These are phyloP conservation scores for Cicer cuneatum DNA, from an alignment of 306 rosid genomes.

Conservation along the genomic window DNA sequence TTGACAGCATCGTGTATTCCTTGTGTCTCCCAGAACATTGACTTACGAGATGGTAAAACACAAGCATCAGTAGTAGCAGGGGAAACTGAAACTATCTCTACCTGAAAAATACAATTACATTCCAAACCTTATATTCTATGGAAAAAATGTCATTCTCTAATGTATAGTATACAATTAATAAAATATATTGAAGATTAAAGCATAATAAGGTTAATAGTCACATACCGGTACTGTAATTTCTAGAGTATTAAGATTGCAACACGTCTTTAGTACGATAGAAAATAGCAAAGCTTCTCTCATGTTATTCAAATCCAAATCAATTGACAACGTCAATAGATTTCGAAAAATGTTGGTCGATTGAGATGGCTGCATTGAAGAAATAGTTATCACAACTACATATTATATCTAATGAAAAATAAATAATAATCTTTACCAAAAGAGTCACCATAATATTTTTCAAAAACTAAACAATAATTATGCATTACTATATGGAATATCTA, in stretches of 20 bases:
- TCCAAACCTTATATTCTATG: background rate
- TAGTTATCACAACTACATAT: background rate
- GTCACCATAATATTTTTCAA: background rate
- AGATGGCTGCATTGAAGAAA: conserved; percentile 15
- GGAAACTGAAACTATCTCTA: background rate
- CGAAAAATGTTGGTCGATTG: background rate
- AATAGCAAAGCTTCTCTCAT: background rate
- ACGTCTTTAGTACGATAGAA: background rate
- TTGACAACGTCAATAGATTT: conserved; percentile 13
- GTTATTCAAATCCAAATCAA: conserved; percentile 46
- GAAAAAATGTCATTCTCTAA: background rate
- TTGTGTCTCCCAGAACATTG: conserved; percentile 35
- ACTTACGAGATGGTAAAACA: background rate
- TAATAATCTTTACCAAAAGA: background rate
- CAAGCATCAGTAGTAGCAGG: background rate
- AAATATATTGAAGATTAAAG: background rate
- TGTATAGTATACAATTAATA: background rate
- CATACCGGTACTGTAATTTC: conserved; percentile 37
- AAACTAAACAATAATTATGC: background rate
- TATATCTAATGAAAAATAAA: no score
- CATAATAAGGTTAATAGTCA: background rate
- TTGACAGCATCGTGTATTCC: conserved; percentile 17
- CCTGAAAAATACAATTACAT: conserved; percentile 9
- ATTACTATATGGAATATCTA: background rate
- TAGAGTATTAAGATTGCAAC: conserved; percentile 1